Conservation (phyloP, 1,284 basidiomycete species). For the Cryptococcus sp. region DNA sequence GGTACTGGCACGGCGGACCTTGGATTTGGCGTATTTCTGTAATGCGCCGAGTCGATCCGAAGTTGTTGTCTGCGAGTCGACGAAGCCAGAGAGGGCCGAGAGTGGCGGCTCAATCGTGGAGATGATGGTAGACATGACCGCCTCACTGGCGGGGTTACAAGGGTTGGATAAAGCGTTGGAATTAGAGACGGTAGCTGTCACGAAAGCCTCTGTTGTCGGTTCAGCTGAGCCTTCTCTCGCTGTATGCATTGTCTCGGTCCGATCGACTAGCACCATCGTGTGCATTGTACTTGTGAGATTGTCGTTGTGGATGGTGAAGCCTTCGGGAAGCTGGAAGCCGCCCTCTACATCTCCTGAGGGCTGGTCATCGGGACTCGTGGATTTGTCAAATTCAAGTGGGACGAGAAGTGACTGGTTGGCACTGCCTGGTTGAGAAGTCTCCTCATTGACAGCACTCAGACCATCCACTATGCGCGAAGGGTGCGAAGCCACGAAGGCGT, state of each 20-base stretch:
- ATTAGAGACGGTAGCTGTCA: slow-evolving; percentile 21
- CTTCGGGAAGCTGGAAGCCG: slow-evolving; percentile 48
- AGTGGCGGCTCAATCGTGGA: slow-evolving; percentile 62
- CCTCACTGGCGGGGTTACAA: slow-evolving; percentile 79
- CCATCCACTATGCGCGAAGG: slow-evolving; percentile 4
- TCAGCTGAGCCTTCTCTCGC: slow-evolving; percentile 14
- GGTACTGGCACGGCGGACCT: slow-evolving; percentile 48
- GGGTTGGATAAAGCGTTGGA: slow-evolving; percentile 63
- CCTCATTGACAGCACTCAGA: slow-evolving; percentile 4
- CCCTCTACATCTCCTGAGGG: slow-evolving; percentile 13
- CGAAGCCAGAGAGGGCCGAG: slow-evolving; percentile 62
- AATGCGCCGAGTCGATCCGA: slow-evolving; percentile 67
- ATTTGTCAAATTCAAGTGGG: slow-evolving; percentile 10
- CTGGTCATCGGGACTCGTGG: slow-evolving; percentile 16
- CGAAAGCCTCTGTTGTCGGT: slow-evolving; percentile 19
- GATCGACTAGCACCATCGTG: slow-evolving; percentile 34
- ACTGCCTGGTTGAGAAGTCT: background rate
- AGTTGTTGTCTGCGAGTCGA: slow-evolving; percentile 61
- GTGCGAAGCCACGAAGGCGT: slow-evolving; percentile 17
- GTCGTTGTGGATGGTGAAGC: slow-evolving; percentile 47
- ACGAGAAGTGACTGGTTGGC: background rate
- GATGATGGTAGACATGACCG: slow-evolving; percentile 67
- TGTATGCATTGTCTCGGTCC: slow-evolving; percentile 16
- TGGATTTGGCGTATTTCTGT: slow-evolving; percentile 54
- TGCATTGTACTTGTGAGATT: slow-evolving; percentile 24